These are phyloP conservation scores for Blumeriella jaapii DNA, from an alignment of 2,329 filamentous ascomycete species.

Conservation along the genomic window DNA sequence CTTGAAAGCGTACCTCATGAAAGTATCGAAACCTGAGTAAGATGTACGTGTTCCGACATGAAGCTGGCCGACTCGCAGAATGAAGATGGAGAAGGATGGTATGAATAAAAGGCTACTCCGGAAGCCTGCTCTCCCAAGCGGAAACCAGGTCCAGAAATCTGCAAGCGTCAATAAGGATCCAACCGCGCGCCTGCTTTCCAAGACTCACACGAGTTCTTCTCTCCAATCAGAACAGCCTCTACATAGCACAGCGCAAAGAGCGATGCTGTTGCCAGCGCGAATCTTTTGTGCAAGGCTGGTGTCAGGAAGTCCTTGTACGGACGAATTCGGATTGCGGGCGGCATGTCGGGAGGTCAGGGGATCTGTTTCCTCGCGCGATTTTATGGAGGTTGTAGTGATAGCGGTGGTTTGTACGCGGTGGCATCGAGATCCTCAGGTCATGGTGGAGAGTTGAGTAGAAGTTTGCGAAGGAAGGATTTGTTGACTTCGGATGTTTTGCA, in stretches of 20 bases:
- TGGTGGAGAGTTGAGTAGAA: conserved; percentile 11
- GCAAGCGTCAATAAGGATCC: conserved; percentile 6
- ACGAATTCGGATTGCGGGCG: conserved; percentile 26
- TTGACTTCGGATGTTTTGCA: not conserved
- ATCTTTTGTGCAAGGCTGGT: conserved; percentile 75
- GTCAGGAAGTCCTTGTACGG: conserved; percentile 66
- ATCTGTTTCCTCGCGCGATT: not conserved
- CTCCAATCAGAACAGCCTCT: conserved; percentile 58
- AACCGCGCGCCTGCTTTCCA: conserved; percentile 3
- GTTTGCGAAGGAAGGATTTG: conserved; percentile 3
- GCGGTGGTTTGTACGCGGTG: conserved; percentile 4
- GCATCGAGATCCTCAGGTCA: conserved; percentile 12
- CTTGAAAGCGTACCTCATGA: conserved; percentile 44
- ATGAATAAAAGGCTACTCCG: conserved; percentile 67
- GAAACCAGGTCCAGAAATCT: conserved; percentile 84
- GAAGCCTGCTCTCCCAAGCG: conserved; percentile 62
- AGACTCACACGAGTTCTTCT: conserved; percentile 55
- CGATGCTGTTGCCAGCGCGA: conserved; percentile 63
- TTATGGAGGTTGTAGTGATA: conserved; percentile 14
- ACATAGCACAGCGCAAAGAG: conserved; percentile 62
- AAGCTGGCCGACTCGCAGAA: conserved; percentile 76
- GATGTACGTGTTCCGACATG: conserved; percentile 66
- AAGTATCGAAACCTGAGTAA: conserved; percentile 52
- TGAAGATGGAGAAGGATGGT: conserved; percentile 64
- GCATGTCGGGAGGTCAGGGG: conserved; percentile 16